phyloP scores from a whole-genome alignment of 192 early-diverging fungal species.

The Coemansia umbellata region DNA sequence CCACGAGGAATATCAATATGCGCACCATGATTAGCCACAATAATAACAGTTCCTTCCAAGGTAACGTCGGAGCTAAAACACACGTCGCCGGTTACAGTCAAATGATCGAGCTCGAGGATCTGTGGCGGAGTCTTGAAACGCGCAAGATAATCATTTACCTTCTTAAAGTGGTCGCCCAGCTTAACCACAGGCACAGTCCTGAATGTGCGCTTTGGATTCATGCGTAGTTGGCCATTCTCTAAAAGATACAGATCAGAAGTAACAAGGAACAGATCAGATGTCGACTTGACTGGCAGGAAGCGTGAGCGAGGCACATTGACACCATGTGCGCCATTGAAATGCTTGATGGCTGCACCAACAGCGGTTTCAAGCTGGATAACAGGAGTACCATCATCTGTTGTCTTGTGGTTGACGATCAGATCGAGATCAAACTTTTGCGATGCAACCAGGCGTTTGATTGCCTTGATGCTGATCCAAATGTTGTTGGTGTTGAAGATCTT shows the following conservation, averaged over 20 bases:
- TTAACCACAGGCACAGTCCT: slow-evolving; percentile 91
- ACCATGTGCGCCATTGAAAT: slow-evolving; percentile 91
- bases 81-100: slow-evolving; percentile 98
- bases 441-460: slow-evolving; percentile 82
- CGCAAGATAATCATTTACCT: slow-evolving; percentile 82
- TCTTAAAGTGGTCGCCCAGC: slow-evolving; percentile 98
- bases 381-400: slow-evolving; percentile 87
- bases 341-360: slow-evolving; percentile 98
- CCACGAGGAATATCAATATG: slow-evolving; percentile 96
- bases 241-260: slow-evolving; percentile 93
- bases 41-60: slow-evolving; percentile 93
- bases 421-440: slow-evolving; percentile 79
- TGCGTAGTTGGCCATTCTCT: slow-evolving; percentile 84
- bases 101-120: slow-evolving; percentile 95
- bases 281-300: slow-evolving; percentile 98
- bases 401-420: slow-evolving; percentile 97
- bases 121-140: slow-evolving; percentile 93
- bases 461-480: slow-evolving; percentile 81
- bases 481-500: slow-evolving; percentile 99
- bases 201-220: slow-evolving; percentile 95
- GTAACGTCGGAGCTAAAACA: slow-evolving; percentile 92
- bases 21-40: slow-evolving; percentile 97
- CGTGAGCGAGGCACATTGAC: slow-evolving; percentile 97
- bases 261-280: slow-evolving; percentile 94
- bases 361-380: slow-evolving; percentile 99